These are phyloP conservation scores for Rhodotorula sp. DNA, from an alignment of 1,284 basidiomycete genomes.

Conservation along the genomic window DNA sequence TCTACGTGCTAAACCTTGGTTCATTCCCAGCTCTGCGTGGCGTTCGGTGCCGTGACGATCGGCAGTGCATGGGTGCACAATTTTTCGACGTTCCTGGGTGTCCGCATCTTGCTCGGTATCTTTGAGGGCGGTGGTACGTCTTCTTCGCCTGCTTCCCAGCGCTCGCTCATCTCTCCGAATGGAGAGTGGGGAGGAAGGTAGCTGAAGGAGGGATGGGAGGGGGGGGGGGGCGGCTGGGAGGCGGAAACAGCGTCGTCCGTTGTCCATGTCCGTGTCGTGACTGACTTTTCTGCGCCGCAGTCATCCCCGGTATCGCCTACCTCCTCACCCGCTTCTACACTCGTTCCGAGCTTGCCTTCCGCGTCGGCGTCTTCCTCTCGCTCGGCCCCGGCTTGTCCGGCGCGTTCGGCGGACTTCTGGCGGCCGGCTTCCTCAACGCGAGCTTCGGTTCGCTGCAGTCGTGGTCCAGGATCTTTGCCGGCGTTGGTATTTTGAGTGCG, in stretches of 20 bases:
- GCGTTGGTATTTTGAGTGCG: conserved; percentile 10
- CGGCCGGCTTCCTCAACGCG: conserved; percentile 33
- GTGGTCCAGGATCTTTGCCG: conserved; percentile 50
- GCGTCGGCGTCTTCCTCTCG: conserved; percentile 42
- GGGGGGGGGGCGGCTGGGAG: too few relatives aligned
- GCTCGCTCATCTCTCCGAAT: conserved; percentile 26
- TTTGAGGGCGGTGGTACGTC: conserved; percentile 48
- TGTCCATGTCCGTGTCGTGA: conserved; percentile 39
- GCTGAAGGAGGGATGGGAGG: too few relatives aligned
- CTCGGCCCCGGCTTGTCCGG: conserved; percentile 34
- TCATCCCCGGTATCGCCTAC: conserved; percentile 50
- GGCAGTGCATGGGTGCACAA: conserved; percentile 48
- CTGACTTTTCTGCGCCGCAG: conserved; percentile 30
- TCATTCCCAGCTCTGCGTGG: conserved; percentile 26
- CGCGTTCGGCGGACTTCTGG: conserved; percentile 47
- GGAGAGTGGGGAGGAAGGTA: too few relatives aligned
- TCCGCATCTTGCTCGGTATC: conserved; percentile 51
- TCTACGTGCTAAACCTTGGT: not conserved
- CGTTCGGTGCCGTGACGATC: conserved; percentile 41
- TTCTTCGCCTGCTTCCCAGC: conserved; percentile 10
- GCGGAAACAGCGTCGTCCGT: too few relatives aligned
- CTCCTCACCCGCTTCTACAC: conserved; percentile 44
- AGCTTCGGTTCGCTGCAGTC: conserved; percentile 40
- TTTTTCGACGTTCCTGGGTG: conserved; percentile 49
- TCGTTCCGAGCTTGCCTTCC: conserved; percentile 42